A percentile compares a stretch with the other conserved stretches of the same genome.
phyloP scores from a whole-genome alignment of 805 yeast species.

The Ogataea pini region DNA sequence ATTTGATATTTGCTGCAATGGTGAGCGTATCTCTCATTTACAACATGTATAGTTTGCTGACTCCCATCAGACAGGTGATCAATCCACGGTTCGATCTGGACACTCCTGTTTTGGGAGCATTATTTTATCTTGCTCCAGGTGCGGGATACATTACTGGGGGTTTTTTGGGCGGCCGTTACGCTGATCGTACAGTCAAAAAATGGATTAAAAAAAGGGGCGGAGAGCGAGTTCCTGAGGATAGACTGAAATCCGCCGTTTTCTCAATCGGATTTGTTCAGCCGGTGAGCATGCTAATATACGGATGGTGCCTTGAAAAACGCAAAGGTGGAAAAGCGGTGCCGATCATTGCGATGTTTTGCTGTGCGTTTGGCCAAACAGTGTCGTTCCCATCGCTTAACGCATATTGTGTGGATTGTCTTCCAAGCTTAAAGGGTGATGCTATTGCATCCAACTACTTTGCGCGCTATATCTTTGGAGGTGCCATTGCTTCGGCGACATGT shows the following conservation, averaged over 20 bases:
- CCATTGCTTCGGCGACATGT: conserved; percentile 51
- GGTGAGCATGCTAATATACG: conserved; percentile 47
- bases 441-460: conserved; percentile 54
- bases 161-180: conserved; percentile 52
- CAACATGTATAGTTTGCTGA: conserved; percentile 52
- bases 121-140: conserved; percentile 60
- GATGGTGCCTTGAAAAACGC: conserved; percentile 50
- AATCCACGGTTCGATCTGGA: conserved; percentile 54
- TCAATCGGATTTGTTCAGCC: conserved; percentile 50
- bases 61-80: conserved; percentile 57
- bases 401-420: conserved; percentile 60
- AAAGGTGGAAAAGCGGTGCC: conserved; percentile 60
- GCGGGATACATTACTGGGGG: conserved; percentile 53
- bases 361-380: conserved; percentile 53
- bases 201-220: conserved; percentile 44
- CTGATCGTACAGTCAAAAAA: conserved; percentile 48
- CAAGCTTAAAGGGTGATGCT: conserved; percentile 54
- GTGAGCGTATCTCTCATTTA: conserved; percentile 43
- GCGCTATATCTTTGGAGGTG: conserved; percentile 49
- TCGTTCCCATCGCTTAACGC: conserved; percentile 55
- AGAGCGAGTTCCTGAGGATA: conserved; percentile 51
- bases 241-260: conserved; percentile 43
- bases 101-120: conserved; percentile 49
- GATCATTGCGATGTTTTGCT: conserved; percentile 46
- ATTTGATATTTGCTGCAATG: conserved; percentile 45